Conservation (phyloP, 768 basidiomycete genomes). For the Termitomyces sp. region DNA sequence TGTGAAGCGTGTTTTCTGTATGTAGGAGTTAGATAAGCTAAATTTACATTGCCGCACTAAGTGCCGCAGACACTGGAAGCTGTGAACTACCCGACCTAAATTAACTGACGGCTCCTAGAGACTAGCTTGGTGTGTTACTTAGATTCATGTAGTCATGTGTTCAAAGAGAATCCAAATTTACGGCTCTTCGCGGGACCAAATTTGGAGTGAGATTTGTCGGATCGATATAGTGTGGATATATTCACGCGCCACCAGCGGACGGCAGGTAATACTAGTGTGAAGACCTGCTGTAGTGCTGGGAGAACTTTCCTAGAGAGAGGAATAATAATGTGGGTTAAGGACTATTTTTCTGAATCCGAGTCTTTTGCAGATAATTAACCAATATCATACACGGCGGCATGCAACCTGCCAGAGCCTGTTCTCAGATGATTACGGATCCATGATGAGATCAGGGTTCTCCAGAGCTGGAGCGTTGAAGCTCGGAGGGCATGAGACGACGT, state of each 20-base stretch:
- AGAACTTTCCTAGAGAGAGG: not conserved
- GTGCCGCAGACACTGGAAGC: too few species aligned
- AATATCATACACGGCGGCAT: not conserved
- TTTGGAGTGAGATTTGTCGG: not conserved
- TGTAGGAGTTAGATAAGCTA: not conserved
- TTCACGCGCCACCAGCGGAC: not conserved
- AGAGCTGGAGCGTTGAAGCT: not conserved
- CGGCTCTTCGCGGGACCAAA: not conserved
- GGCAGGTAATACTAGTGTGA: not conserved
- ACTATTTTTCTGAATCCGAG: not conserved
- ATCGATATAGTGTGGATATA: too few species aligned
- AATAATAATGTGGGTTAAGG: not conserved
- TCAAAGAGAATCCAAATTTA: too few species aligned
- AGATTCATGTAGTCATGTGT: not conserved
- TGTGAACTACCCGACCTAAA: not conserved
- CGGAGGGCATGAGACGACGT: not conserved
- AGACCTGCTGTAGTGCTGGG: not conserved
- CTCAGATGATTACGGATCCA: not conserved
- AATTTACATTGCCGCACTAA: not conserved
- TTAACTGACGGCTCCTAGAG: not conserved
- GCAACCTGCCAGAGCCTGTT: not conserved
- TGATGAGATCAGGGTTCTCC: not conserved
- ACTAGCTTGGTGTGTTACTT: not conserved
- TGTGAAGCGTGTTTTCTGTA: not conserved
- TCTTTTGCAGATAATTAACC: not conserved